phyloP scores from a whole-genome alignment of 2,329 filamentous ascomycete species.

The Penicillium griseofulvum region DNA sequence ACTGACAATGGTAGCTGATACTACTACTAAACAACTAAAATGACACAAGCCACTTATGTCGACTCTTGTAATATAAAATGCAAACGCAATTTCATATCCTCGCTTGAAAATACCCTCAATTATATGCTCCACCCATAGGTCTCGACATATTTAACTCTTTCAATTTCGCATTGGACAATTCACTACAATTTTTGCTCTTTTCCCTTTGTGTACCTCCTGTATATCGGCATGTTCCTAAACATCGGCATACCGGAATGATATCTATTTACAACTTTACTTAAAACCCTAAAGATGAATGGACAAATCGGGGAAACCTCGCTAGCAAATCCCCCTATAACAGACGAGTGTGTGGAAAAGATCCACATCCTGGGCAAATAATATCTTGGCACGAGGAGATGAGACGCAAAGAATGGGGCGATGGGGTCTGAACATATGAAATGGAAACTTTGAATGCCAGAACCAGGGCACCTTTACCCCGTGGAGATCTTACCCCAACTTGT shows the following conservation, averaged over 20 bases:
- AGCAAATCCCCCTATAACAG: background rate
- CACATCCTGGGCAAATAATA: background rate
- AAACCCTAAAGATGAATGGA: background rate
- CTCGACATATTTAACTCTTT: no score
- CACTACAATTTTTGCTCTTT: background rate
- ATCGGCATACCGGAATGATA: background rate
- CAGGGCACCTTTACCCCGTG: background rate
- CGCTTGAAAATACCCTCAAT: no score
- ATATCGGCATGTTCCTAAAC: no score
- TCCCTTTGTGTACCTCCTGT: no score
- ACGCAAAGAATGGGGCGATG: background rate
- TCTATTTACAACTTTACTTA: background rate
- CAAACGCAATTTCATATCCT: no score
- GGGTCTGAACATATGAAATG: background rate
- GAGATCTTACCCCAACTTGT: constrained; percentile 1
- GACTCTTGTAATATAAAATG: no score
- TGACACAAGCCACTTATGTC: no score
- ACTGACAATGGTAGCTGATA: no score
- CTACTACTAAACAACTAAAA: no score
- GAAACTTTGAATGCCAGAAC: background rate
- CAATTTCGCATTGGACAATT: no score
- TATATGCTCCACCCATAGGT: no score
- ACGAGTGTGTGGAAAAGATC: background rate
- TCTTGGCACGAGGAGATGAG: background rate
- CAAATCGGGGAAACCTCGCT: no score